phyloP scores from a whole-genome alignment of 768 basidiomycete species.

The Epithele typhae region DNA sequence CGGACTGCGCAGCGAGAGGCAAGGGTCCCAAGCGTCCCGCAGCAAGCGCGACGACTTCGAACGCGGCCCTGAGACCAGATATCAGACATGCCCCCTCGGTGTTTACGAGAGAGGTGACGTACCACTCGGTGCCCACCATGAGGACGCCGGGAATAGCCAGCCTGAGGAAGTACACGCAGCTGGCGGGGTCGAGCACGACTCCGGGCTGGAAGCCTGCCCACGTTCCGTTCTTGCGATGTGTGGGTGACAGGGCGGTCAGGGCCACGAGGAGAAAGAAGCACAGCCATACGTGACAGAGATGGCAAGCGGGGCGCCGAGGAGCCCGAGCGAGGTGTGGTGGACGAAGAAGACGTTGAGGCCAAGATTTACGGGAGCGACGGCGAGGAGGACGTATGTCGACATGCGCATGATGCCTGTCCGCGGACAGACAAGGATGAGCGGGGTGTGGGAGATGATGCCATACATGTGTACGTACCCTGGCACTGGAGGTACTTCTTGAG shows the following conservation, averaged over 20 bases:
- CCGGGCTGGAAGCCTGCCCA: conserved; percentile 57
- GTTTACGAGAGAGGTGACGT: conserved; percentile 10
- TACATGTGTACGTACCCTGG: conserved; percentile 45
- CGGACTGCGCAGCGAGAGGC: conserved; percentile 68
- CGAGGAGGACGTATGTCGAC: conserved; percentile 58
- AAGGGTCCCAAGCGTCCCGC: conserved; percentile 68
- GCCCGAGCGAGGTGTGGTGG: conserved; percentile 56
- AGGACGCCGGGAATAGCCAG: conserved; percentile 74
- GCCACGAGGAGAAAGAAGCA: conserved; percentile 53
- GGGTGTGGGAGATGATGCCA: background rate
- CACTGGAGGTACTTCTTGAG: conserved; percentile 80
- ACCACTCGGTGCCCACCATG: conserved; percentile 84
- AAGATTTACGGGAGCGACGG: conserved; percentile 64
- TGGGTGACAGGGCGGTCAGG: conserved; percentile 45
- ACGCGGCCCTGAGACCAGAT: conserved; percentile 55
- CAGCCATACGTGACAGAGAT: conserved; percentile 69
- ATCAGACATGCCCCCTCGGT: background rate
- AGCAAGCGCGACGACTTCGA: conserved; percentile 77
- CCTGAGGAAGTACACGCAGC: conserved; percentile 55
- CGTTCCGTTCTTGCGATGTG: conserved; percentile 51
- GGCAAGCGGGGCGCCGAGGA: conserved; percentile 65
- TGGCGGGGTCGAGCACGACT: conserved; percentile 40
- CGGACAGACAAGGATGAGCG: background rate
- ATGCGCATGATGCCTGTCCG: conserved; percentile 67
- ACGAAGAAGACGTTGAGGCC: conserved; percentile 56